Evolutionary conservation across 805 yeast species (phyloP).

Genomic region (Starmerella floris): DNA sequence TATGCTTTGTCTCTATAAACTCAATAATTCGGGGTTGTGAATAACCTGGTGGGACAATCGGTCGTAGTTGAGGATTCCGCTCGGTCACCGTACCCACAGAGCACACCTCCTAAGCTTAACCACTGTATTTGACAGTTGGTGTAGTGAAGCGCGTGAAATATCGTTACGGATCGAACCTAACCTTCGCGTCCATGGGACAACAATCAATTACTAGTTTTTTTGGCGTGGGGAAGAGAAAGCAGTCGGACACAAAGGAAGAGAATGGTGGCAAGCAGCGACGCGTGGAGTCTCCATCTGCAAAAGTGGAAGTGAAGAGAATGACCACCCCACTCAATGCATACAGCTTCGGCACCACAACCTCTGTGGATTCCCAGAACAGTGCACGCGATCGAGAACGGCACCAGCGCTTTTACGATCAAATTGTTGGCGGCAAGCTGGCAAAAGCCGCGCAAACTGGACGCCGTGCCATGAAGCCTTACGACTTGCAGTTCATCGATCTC

Average conservation of each 20-base stretch:
- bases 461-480: slow-evolving; percentile 58
- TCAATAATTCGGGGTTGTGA: no score
- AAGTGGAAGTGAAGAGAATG: not conserved
- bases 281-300: no score
- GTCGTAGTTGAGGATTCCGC: no score
- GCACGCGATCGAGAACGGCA: not conserved
- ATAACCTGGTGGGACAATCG: no score
- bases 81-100: no score
- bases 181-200: slow-evolving; percentile 14
- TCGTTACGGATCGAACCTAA: no score
- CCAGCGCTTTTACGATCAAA: not conserved
- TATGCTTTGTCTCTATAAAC: no score
- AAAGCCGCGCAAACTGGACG: not conserved
- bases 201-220: slow-evolving; percentile 15
- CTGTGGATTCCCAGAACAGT: not conserved
- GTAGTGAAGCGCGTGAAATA: no score
- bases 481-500: slow-evolving; percentile 57
- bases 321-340: not conserved
- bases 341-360: not conserved
- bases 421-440: not conserved
- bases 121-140: no score
- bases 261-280: no score
- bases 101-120: no score
- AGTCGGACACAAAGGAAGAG: not conserved
- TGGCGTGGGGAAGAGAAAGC: not conserved